Evolutionary conservation across 1,284 basidiomycete species (phyloP).

Genomic region (Inonotus obliquus): DNA sequence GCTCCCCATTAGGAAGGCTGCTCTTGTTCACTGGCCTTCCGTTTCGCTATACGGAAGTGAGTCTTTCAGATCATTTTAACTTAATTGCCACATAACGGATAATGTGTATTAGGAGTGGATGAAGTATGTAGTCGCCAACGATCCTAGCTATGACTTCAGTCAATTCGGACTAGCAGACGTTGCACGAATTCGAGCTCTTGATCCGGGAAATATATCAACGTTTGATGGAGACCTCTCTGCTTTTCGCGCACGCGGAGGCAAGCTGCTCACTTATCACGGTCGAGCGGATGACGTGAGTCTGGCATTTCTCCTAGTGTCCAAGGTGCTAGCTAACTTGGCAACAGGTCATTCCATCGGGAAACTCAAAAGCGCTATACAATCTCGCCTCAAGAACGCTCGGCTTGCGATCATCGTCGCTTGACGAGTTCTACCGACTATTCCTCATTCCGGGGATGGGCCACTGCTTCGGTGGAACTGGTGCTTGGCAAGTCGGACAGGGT

Average conservation of each 20-base stretch:
- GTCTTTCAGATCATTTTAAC: neutral
- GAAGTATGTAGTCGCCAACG: constrained; percentile 18
- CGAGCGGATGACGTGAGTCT: constrained; percentile 15
- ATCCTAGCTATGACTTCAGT: constrained; percentile 13
- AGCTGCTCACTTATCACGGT: constrained; percentile 25
- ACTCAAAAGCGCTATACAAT: constrained; percentile 33
- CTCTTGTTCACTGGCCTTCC: constrained; percentile 6
- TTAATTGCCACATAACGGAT: neutral
- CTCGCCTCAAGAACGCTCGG: constrained; percentile 27
- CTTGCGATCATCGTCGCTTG: constrained; percentile 24
- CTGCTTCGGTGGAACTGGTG: constrained; percentile 26
- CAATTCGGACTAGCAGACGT: constrained; percentile 19
- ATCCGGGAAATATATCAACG: constrained; percentile 19
- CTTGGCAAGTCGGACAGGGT: constrained; percentile 23
- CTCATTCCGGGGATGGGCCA: constrained; percentile 39
- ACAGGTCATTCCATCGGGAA: constrained; percentile 33
- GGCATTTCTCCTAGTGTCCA: neutral
- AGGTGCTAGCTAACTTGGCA: neutral
- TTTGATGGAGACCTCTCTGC: constrained; percentile 22
- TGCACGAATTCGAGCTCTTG: constrained; percentile 10
- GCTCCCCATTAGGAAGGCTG: neutral
- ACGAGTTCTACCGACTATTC: constrained; percentile 37
- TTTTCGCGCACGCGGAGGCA: constrained; percentile 24
- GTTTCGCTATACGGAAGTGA: constrained; percentile 3
- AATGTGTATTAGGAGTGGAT: constrained; percentile 17